These are phyloP conservation scores for Scenedesmus sp. DNA, from an alignment of 163 green algal genomes.

Conservation along the genomic window DNA sequence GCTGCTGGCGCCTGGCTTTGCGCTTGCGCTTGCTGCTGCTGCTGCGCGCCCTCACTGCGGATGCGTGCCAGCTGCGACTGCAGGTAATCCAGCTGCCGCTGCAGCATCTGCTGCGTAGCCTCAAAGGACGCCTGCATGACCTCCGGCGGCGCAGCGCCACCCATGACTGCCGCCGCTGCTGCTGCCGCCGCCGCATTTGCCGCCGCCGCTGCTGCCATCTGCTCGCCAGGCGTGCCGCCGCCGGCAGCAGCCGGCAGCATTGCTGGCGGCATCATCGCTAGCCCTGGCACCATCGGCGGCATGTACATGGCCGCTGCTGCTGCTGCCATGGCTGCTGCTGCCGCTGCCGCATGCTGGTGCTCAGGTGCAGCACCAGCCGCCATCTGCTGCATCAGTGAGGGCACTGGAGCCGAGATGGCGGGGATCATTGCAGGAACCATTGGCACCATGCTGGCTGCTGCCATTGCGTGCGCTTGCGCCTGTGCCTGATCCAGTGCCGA, in stretches of 20 bases:
- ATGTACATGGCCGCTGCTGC: slow-evolving; percentile 55
- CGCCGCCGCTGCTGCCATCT: slow-evolving; percentile 41
- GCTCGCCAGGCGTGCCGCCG: not conserved
- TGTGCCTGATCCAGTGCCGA: slow-evolving; percentile 40
- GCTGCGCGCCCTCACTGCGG: not conserved
- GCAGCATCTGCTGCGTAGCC: slow-evolving; percentile 54
- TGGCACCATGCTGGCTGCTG: slow-evolving; percentile 57
- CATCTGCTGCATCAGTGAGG: slow-evolving; percentile 37
- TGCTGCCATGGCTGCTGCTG: slow-evolving; percentile 40
- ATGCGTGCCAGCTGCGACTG: slow-evolving; percentile 47
- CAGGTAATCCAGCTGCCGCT: slow-evolving; percentile 54
- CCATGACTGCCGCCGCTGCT: slow-evolving; percentile 42
- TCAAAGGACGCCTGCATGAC: slow-evolving; percentile 37
- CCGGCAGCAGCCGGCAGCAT: slow-evolving; percentile 36
- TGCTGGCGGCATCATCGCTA: slow-evolving; percentile 59
- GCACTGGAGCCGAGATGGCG: slow-evolving; percentile 46
- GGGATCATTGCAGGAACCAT: slow-evolving; percentile 65
- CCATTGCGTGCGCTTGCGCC: slow-evolving; percentile 20
- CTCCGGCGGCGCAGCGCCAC: slow-evolving; percentile 22
- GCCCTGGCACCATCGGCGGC: slow-evolving; percentile 44
- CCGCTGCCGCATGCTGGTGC: slow-evolving; percentile 36
- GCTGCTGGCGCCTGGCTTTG: slow-evolving; percentile 31
- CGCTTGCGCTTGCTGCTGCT: slow-evolving; percentile 29
- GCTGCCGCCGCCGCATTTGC: slow-evolving; percentile 41
- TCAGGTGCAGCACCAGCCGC: slow-evolving; percentile 27